These are phyloP conservation scores for Quercus phellos DNA, from an alignment of 331 rosid genomes.

Conservation along the genomic window DNA sequence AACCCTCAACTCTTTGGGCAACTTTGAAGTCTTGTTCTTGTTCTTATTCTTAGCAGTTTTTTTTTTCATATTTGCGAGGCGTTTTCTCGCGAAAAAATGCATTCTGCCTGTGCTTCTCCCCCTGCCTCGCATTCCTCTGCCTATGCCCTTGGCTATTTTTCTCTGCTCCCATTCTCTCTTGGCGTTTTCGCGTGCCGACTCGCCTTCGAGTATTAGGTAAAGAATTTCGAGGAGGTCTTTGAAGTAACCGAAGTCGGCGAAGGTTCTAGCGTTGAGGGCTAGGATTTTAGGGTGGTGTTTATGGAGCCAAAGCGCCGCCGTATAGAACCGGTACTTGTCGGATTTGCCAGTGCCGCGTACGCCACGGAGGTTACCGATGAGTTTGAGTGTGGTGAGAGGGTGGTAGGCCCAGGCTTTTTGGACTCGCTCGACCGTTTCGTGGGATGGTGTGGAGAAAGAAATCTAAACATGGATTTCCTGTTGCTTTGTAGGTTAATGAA, in stretches of 20 bases:
- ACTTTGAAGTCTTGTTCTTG: no score
- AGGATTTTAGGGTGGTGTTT: background rate
- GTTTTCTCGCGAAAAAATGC: no score
- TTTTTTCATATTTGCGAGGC: no score
- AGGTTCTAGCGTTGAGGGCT: background rate
- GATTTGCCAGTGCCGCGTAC: background rate
- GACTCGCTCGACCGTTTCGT: no score
- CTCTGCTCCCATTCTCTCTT: background rate
- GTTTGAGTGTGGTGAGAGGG: no score
- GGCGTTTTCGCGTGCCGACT: background rate
- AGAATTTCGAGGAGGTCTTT: conserved; percentile 16
- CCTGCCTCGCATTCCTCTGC: no score
- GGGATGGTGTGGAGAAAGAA: no score
- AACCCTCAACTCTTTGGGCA: no score
- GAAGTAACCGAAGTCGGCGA: conserved; percentile 7
- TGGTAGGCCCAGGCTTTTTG: background rate
- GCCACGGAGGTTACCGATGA: background rate
- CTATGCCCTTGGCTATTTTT: background rate
- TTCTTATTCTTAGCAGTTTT: no score
- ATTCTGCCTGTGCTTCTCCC: no score
- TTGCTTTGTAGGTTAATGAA: no score
- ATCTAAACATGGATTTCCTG: no score
- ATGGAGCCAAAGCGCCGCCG: conserved; percentile 7
- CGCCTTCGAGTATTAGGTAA: background rate
- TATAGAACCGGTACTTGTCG: conserved; percentile 5